Base-by-base conservation (phyloP, 192 early-diverging fungal species). In the Podila epigama region DNA sequence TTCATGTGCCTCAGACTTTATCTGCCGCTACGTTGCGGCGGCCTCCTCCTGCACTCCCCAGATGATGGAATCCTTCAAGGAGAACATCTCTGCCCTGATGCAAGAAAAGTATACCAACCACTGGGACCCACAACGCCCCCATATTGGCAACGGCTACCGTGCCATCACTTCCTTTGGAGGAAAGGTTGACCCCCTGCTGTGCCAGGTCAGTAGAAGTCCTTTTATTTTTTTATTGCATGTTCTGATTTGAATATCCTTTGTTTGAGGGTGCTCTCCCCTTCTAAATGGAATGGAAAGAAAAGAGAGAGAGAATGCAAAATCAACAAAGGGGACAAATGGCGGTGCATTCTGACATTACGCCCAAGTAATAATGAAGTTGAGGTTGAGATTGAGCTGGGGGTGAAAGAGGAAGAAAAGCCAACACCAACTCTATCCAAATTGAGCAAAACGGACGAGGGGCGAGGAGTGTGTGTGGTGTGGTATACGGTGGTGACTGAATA, bases 71-170 rank as follows among this genome's bases (percentile, higher is more conserved):
- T 52, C 59, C 28, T 89, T 88, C 68, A 86, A 87, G 64, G 53
- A 68, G 50, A 68, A 81, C 41, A 80, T 94, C 42, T 60, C 73
- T 18, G 70, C 60, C n/a, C 40, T 85, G 6, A 81, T 94, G 68
- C 51, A 75, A 7, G 75, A 79, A 34, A 88, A 86, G 60, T 94
- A 89, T 62, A 60, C 65, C 48, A 85, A 88, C 39, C 93, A 94
- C 62, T 94, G 93, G 93, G 84, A 94, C 57, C 51, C 85, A 6
- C 77, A 87, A 41, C 79, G 83, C 36, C 90, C 93, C 16, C 75
- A 70, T 44, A 71, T 66, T 20, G 93, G 93, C 56, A 93, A 91
- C 72, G 93, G 82, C 27, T 95, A 91, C 83, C 82, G 93, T 80
- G 88, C 92, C 25, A 83, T 95, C 63, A 87, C 89, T 40, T 90